phyloP scores from a whole-genome alignment of 2,329 filamentous ascomycete species.

The Reticulascus tulasneorum region DNA sequence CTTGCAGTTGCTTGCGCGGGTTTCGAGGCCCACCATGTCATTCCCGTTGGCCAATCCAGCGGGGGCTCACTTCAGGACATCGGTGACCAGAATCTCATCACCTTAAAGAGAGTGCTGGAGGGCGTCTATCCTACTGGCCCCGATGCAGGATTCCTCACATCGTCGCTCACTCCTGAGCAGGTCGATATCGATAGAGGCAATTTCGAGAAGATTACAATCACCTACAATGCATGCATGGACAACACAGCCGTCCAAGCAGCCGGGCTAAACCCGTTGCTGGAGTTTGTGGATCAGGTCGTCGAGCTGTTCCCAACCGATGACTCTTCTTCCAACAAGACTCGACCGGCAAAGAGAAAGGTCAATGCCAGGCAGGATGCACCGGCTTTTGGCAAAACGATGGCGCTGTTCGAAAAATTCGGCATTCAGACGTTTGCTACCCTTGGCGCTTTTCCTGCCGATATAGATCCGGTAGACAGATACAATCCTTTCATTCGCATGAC shows the following conservation, averaged over 20 bases:
- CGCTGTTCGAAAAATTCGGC: constrained; percentile 41
- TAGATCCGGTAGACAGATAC: constrained; percentile 29
- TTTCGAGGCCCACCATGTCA: constrained; percentile 59
- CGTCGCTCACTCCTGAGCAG: constrained; percentile 27
- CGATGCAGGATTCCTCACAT: constrained; percentile 24
- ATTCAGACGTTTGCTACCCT: constrained; percentile 35
- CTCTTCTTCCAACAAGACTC: constrained; percentile 24
- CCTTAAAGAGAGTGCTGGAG: constrained; percentile 60
- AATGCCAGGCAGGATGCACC: constrained; percentile 15
- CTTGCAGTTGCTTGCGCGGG: constrained; percentile 56
- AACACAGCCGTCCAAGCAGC: constrained; percentile 49
- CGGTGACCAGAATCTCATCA: constrained; percentile 52
- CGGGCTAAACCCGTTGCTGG: constrained; percentile 53
- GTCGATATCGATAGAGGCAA: constrained; percentile 51
- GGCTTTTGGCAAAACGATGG: constrained; percentile 29
- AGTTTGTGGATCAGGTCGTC: constrained; percentile 42
- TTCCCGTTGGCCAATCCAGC: constrained; percentile 57
- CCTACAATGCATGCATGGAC: constrained; percentile 64
- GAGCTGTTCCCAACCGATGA: constrained; percentile 5
- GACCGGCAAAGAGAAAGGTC: constrained; percentile 20
- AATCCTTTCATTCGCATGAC: no score
- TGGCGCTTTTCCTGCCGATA: constrained; percentile 36
- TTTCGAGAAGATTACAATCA: constrained; percentile 60
- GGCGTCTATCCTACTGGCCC: constrained; percentile 44
- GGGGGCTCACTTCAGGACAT: constrained; percentile 57